Evolutionary conservation across 2,329 filamentous ascomycete genomes (phyloP).

Genomic region (Fusarium staphyleae): DNA sequence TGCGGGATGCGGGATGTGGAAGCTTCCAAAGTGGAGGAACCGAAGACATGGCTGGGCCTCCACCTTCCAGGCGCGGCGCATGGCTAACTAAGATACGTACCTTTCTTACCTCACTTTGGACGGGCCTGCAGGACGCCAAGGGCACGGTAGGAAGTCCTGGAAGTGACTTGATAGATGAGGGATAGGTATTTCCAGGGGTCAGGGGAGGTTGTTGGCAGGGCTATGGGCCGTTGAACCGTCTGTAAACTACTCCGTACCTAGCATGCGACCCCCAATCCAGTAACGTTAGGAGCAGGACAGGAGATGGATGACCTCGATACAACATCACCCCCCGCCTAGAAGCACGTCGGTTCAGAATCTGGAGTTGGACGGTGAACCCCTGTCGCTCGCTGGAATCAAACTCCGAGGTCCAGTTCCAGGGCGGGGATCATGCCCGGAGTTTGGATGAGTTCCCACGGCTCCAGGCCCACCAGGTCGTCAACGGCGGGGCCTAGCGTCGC

Average conservation of each 20-base stretch:
- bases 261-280: constrained; percentile 23
- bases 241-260: too few species aligned
- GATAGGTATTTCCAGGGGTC: constrained; percentile 1
- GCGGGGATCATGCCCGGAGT: constrained; percentile 2
- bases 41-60: constrained; percentile 14
- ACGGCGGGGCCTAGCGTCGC: constrained; percentile 18
- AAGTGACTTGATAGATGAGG: background rate
- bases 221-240: constrained; percentile 19
- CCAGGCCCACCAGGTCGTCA: constrained; percentile 6
- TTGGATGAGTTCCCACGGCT: background rate
- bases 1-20: constrained; percentile 35
- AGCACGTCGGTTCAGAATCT: background rate
- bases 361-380: constrained; percentile 17
- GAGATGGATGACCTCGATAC: constrained; percentile 6
- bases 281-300: constrained; percentile 11
- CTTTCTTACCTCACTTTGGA: constrained; percentile 3
- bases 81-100: background rate
- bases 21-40: constrained; percentile 34
- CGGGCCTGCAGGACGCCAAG: constrained; percentile 14
- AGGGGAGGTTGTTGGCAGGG: background rate
- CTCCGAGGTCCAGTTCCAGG: constrained; percentile 6
- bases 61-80: background rate
- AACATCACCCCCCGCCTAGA: background rate
- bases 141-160: background rate
- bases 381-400: constrained; percentile 22